Evolutionary conservation across 345 rosid genomes (phyloP), one percentile per base, ranked within the genome.

Genomic region (Isatis tinctoria): DNA sequence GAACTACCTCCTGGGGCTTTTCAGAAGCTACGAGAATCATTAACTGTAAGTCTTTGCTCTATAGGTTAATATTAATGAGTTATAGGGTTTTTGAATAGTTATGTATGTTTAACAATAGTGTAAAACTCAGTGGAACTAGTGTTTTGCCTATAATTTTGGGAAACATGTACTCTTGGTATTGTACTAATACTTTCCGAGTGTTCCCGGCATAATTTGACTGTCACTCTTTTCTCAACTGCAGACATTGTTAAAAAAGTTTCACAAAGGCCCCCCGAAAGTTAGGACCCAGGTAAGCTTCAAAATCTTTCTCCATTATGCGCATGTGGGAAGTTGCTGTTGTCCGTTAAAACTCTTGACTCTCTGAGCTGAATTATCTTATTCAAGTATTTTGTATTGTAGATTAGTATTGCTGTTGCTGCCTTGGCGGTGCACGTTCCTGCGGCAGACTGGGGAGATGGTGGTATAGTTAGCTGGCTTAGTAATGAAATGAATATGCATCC

Each of bases 401-500:
- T 92, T 83, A 90, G 99, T 85, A 92, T 92, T 82, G 98, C 96
- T 5, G 98, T 96, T 54, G 99, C 98, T 71, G 98, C 98, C 52
- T 86, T 92, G 89, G 99, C 97, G 77, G 99, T 96, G 24, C 99
- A 96, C 81, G 92, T 96, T 74, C 94, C 97, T 61, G 87, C 96
- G 2, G 94, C 85, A 77, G 96, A 88, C 74, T 92, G 99, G 99
- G 97, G 96, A 75, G 92, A 90, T 81, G 94, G 95, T 70, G 96
- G 99, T 60, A 89, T 96, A 10, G 79, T 92, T 70, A 90, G 81
- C 82, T 96, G 98, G 98, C 96, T 96, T 44, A 84, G 77, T 76
- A 90, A 89, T 79, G 97, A 92, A 83, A 96, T 96, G 99, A 89
- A 87, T 81, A 80, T 85, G 60, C 94, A 84, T 86, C 98, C 96